Evolutionary conservation across 805 yeast species (phyloP).

Genomic region (Yamadazyma nakazawae): DNA sequence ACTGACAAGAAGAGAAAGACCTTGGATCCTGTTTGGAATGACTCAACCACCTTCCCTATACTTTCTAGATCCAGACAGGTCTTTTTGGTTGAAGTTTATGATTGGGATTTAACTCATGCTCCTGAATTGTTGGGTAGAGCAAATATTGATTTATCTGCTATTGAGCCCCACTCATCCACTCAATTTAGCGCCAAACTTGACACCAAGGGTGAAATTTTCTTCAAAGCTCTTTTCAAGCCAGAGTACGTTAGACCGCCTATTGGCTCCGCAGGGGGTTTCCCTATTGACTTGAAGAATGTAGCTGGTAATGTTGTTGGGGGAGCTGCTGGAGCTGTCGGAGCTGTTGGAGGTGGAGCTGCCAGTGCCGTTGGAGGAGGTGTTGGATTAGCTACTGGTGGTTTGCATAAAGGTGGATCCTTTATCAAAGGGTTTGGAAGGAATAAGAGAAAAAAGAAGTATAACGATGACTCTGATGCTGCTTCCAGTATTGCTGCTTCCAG

Average conservation of each 20-base stretch:
- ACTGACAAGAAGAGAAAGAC: slow-evolving; percentile 65
- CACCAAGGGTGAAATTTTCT: slow-evolving; percentile 62
- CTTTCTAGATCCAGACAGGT: slow-evolving; percentile 58
- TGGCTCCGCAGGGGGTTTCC: slow-evolving; percentile 37
- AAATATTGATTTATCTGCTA: slow-evolving; percentile 44
- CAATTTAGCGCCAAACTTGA: slow-evolving; percentile 49
- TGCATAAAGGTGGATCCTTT: slow-evolving; percentile 45
- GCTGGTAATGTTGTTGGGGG: slow-evolving; percentile 43
- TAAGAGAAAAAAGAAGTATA: slow-evolving; percentile 19
- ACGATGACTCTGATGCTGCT: slow-evolving; percentile 9
- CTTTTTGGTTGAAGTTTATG: slow-evolving; percentile 51
- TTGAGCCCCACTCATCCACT: slow-evolving; percentile 46
- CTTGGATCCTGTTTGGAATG: slow-evolving; percentile 76
- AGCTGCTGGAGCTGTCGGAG: slow-evolving; percentile 32
- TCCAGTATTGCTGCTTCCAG: neutral
- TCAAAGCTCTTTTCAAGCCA: slow-evolving; percentile 57
- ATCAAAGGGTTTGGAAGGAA: slow-evolving; percentile 29
- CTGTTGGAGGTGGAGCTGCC: slow-evolving; percentile 43
- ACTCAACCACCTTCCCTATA: slow-evolving; percentile 54
- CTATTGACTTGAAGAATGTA: slow-evolving; percentile 36
- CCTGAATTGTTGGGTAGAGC: slow-evolving; percentile 59
- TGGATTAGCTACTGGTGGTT: slow-evolving; percentile 46
- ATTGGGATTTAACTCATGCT: slow-evolving; percentile 78
- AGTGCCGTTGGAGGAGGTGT: slow-evolving; percentile 47
- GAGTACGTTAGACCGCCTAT: slow-evolving; percentile 65